Evolutionary conservation across 2,329 filamentous ascomycete genomes (phyloP).

Genomic region (Fusarium neocosmosporiellum): DNA sequence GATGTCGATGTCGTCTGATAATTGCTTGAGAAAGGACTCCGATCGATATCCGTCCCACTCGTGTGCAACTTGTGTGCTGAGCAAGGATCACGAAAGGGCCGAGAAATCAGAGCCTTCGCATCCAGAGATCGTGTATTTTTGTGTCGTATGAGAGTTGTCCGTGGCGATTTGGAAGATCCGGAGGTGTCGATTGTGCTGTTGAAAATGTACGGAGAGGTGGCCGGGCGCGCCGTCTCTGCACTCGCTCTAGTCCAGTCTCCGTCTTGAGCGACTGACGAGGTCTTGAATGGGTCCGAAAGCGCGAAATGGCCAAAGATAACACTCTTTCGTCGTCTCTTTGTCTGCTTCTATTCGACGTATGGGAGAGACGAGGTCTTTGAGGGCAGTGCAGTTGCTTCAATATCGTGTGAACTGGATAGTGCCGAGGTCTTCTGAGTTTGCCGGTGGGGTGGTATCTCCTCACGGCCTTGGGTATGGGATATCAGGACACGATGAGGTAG

Average conservation of each 20-base stretch:
- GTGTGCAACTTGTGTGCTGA: background rate
- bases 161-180: background rate
- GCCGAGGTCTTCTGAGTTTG: background rate
- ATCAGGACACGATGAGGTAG: background rate
- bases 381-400: background rate
- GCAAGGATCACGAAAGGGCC: background rate
- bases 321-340: conserved; percentile 11
- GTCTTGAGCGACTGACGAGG: background rate
- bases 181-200: background rate
- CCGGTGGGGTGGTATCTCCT: background rate
- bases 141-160: background rate
- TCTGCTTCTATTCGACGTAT: conserved; percentile 13
- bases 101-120: background rate
- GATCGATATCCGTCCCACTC: background rate
- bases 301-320: conserved; percentile 4
- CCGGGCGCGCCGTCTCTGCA: background rate
- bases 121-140: background rate
- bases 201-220: background rate
- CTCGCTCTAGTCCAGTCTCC: background rate
- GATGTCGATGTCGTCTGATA: background rate
- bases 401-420: background rate
- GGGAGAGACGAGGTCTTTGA: background rate
- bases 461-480: background rate
- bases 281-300: background rate
- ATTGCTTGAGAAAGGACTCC: background rate